These are phyloP conservation scores for Tothia fuscella DNA, from an alignment of 2,329 filamentous ascomycete species.

Conservation along the genomic window DNA sequence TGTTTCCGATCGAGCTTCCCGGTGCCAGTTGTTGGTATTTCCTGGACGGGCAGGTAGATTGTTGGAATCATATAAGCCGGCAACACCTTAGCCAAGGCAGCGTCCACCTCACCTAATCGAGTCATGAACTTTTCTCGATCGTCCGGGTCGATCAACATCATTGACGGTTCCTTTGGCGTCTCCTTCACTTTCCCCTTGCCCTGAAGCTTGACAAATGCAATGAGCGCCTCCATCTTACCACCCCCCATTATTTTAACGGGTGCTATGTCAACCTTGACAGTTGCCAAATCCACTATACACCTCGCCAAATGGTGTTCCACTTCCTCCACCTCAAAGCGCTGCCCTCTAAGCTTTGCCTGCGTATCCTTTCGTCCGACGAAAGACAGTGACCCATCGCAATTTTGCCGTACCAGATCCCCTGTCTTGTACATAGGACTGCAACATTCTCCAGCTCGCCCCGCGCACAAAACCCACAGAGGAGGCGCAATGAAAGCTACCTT, in stretches of 20 bases:
- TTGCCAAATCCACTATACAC: background rate
- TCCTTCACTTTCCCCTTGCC: background rate
- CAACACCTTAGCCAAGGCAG: background rate
- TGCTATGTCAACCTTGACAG: background rate
- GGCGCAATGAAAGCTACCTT: slow-evolving; percentile 52
- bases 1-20: slow-evolving; percentile 75
- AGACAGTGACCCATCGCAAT: slow-evolving; percentile 68
- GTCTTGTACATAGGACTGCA: slow-evolving; percentile 62
- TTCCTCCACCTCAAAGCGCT: slow-evolving; percentile 79
- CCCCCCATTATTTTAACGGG: background rate
- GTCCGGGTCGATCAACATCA: background rate
- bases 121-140: background rate
- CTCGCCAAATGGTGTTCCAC: slow-evolving; percentile 67
- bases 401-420: slow-evolving; percentile 70
- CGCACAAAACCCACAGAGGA: slow-evolving; percentile 35
- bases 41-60: slow-evolving; percentile 59
- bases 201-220: background rate
- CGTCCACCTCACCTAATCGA: background rate
- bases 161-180: background rate
- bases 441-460: background rate
- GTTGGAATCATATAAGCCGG: slow-evolving; percentile 87
- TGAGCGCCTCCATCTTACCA: background rate
- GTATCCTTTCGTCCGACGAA: slow-evolving; percentile 83
- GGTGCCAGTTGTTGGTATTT: slow-evolving; percentile 71
- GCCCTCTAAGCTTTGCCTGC: slow-evolving; percentile 81